Conservation (phyloP, 345 rosid species). For the Eucalyptus camaldulensis region DNA sequence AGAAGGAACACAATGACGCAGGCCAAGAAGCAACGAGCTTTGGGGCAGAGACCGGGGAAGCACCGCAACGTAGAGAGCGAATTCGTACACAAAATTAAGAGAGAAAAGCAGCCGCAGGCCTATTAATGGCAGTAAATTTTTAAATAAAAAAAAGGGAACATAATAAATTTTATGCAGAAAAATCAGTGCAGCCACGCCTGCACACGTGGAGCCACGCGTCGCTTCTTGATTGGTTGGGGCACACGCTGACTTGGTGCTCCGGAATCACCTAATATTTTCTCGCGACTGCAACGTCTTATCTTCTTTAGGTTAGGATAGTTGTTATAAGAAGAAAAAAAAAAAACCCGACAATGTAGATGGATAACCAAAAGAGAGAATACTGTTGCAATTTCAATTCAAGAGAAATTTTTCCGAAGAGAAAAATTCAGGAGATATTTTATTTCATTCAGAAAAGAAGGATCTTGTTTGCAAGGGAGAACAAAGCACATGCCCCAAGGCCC, state of each 20-base stretch:
- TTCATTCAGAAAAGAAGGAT: neutral
- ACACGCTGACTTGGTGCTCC: fast-evolving
- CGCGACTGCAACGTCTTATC: too few species aligned
- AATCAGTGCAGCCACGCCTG: fast-evolving
- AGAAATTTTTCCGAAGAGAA: too few species aligned
- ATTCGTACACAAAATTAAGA: too few species aligned
- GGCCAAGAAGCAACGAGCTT: neutral
- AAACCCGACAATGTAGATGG: neutral
- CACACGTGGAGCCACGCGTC: too few species aligned
- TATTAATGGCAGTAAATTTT: too few species aligned
- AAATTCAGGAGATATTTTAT: neutral
- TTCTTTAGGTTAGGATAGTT: too few species aligned
- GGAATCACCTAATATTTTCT: too few species aligned
- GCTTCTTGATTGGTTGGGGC: too few species aligned
- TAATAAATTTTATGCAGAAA: too few species aligned
- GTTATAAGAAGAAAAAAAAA: too few species aligned
- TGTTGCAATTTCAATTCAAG: neutral
- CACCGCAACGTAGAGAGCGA: neutral
- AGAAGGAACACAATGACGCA: too few species aligned
- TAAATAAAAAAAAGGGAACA: too few species aligned
- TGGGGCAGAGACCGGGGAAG: neutral
- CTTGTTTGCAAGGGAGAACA: neutral
- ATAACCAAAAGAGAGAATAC: neutral
- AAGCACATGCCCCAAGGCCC: neutral
- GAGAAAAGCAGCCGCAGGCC: fast-evolving